phyloP scores from a whole-genome alignment of 257 asterid genomes.

The Solanum medicagineum region DNA sequence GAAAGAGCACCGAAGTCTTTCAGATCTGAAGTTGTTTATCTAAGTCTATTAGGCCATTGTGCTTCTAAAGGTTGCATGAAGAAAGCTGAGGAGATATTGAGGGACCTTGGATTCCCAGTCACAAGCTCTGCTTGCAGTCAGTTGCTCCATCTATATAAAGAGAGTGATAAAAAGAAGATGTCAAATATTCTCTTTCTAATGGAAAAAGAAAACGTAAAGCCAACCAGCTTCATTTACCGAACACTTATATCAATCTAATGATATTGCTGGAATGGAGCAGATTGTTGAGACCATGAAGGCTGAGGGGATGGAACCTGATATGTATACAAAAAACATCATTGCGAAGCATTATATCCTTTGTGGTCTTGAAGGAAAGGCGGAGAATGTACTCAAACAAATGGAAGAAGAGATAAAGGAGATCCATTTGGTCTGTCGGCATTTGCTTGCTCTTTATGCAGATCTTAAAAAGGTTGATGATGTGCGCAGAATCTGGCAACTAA shows the following conservation, averaged over 20 bases:
- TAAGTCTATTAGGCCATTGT: conserved; percentile 43
- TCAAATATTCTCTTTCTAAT: conserved; percentile 52
- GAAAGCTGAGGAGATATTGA: conserved; percentile 59
- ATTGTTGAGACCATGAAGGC: conserved; percentile 53
- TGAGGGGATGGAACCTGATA: conserved; percentile 39
- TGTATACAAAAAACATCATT: conserved; percentile 12
- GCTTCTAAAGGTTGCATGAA: conserved; percentile 20
- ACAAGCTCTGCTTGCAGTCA: conserved; percentile 51
- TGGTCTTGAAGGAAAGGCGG: conserved; percentile 54
- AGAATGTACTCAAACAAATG: conserved; percentile 39
- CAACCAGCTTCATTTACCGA: conserved; percentile 42
- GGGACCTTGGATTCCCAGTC: conserved; percentile 30
- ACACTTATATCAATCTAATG: conserved; percentile 33
- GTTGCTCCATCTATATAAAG: conserved; percentile 55
- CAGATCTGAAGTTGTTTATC: conserved; percentile 41
- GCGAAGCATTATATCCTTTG: conserved; percentile 35
- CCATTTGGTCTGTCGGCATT: conserved; percentile 20
- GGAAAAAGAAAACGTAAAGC: conserved; percentile 59
- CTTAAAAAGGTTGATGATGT: conserved; percentile 54
- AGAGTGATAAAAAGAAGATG: conserved; percentile 43
- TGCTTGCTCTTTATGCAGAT: conserved; percentile 60
- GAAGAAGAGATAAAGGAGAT: conserved; percentile 35
- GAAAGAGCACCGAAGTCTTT: conserved; percentile 38
- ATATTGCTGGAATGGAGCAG: conserved; percentile 60
- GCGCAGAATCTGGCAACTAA: conserved; percentile 48